Conservation (phyloP, 148 eudicot genomes). For the Camellia sinensis region DNA sequence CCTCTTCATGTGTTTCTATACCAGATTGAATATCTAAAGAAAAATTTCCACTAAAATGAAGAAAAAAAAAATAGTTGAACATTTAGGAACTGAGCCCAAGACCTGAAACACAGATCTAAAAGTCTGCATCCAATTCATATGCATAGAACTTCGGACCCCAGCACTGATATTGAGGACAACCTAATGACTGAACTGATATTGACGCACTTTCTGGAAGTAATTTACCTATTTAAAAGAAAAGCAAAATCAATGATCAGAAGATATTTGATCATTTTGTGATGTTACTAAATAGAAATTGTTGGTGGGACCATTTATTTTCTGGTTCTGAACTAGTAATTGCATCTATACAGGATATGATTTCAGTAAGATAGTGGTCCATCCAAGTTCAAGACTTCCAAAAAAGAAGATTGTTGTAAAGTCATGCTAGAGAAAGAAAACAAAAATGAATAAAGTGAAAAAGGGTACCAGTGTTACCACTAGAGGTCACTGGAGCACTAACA, state of each 20-base stretch:
- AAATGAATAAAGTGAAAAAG: slow-evolving; percentile 12
- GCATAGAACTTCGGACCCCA: not conserved
- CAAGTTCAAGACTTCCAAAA: not conserved
- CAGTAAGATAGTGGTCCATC: not conserved
- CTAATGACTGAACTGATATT: not conserved
- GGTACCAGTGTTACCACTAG: slow-evolving; percentile 39
- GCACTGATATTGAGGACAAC: not conserved
- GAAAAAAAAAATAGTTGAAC: not conserved
- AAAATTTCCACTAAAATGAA: not conserved
- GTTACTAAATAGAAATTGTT: not conserved
- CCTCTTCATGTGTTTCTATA: not conserved
- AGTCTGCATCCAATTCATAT: not conserved
- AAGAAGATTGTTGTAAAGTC: not conserved
- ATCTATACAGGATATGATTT: not conserved
- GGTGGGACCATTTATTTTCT: not conserved
- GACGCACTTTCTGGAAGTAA: not conserved
- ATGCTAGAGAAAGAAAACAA: not conserved
- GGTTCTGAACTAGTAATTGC: not conserved
- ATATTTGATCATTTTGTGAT: not conserved
- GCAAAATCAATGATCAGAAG: slow-evolving; percentile 5
- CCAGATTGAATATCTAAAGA: not conserved
- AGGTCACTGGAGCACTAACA: slow-evolving; percentile 33
- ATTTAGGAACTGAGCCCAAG: not conserved
- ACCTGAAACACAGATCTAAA: not conserved
- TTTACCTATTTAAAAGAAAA: not conserved